Conservation (phyloP, 176 grass and related monocot species). For the Pharus latifolius region DNA sequence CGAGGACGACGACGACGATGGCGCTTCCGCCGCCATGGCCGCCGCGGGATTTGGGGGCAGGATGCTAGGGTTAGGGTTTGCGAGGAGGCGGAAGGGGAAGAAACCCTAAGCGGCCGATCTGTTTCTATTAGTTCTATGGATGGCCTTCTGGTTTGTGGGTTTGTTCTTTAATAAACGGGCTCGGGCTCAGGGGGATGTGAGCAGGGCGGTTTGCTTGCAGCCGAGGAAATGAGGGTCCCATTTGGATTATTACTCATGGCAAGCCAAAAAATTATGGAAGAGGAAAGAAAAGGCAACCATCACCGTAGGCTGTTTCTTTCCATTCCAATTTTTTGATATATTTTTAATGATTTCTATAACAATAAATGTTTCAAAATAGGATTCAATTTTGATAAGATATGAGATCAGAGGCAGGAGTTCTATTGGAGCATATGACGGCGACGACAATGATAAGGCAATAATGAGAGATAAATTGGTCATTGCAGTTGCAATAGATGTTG, state of each 20-base stretch:
- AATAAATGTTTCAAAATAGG: too few relatives aligned
- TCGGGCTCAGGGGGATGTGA: not conserved
- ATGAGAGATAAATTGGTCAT: too few relatives aligned
- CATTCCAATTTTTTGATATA: too few relatives aligned
- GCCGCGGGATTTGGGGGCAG: not conserved
- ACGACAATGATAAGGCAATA: too few relatives aligned
- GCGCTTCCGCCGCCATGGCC: slow-evolving; percentile 55
- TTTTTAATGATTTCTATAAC: too few relatives aligned
- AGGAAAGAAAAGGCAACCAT: too few relatives aligned
- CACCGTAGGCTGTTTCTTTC: too few relatives aligned
- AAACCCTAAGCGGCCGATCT: slow-evolving; percentile 44
- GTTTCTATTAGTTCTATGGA: not conserved
- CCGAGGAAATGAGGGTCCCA: not conserved
- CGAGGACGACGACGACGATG: slow-evolving; percentile 23
- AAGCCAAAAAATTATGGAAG: too few relatives aligned
- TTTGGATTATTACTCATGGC: not conserved
- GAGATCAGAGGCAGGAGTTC: too few relatives aligned
- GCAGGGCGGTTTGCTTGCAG: not conserved
- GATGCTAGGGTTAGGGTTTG: not conserved
- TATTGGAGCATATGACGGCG: too few relatives aligned
- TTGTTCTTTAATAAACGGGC: not conserved
- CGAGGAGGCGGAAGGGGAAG: not conserved
- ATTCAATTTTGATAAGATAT: too few relatives aligned
- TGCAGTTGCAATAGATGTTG: too few relatives aligned
- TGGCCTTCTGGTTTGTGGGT: not conserved